Conservation (phyloP, 345 rosid genomes). For the Eucalyptus microcorys region DNA sequence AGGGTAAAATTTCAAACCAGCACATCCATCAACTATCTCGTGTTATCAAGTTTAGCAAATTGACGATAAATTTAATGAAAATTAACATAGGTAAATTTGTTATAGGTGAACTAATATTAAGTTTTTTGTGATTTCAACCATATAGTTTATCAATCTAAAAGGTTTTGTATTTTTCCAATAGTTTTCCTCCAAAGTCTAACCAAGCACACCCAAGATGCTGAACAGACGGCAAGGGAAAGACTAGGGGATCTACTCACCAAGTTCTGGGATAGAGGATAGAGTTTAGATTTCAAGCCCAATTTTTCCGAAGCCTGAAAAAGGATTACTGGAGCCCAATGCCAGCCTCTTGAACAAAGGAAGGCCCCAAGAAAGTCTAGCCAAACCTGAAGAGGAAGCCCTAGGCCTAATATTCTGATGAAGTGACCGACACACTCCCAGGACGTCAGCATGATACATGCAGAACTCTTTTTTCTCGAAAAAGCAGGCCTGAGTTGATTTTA, state of each 20-base stretch:
- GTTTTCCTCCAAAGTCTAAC: accelerated
- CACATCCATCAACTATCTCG: accelerated
- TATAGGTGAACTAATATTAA: accelerated
- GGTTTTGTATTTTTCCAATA: too few species aligned
- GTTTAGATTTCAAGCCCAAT: too few species aligned
- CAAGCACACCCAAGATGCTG: not conserved
- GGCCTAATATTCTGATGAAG: too few species aligned
- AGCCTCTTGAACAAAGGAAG: too few species aligned
- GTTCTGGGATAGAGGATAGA: not conserved
- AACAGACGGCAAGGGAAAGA: accelerated
- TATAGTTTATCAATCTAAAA: not conserved
- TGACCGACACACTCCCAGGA: too few species aligned
- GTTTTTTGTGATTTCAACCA: accelerated
- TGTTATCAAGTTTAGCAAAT: accelerated
- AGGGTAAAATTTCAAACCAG: accelerated
- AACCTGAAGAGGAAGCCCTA: too few species aligned
- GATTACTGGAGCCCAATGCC: accelerated
- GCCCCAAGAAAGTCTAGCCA: too few species aligned
- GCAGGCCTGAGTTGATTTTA: too few species aligned
- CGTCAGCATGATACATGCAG: too few species aligned
- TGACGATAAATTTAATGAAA: too few species aligned
- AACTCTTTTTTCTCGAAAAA: too few species aligned
- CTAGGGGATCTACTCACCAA: not conserved
- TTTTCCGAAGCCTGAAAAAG: accelerated
- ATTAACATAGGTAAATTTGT: too few species aligned